Base-by-base conservation (phyloP, 2,329 filamentous ascomycete species). In the Exophiala sp. region DNA sequence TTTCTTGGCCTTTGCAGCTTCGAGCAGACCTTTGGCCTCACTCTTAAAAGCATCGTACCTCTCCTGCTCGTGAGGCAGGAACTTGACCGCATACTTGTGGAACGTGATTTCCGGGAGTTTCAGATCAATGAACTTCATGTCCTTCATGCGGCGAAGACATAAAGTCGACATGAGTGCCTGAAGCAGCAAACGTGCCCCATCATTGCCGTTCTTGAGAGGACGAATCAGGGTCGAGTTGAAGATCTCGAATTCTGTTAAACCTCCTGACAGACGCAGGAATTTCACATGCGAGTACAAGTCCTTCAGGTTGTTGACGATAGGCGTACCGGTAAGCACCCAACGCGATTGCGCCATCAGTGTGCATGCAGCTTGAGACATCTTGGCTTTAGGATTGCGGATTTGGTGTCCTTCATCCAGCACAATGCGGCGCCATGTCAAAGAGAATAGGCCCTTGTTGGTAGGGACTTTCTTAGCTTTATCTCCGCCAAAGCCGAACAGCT, bases 121-220 rank as follows among this genome's bases (percentile, higher is more conserved):
- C 16, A 95, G 75, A 61, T 95, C 89, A 48, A 96, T 81, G 65
- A 95, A 95, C 4, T 80, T 79, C 90, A 96, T 95, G 52, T 92
- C 86, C 68, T 96, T 96, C 69, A 85, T 87, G 35, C 91, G 83
- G 35, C 91, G 82, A 18, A 96, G 76, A 63, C 88, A 94, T 43
- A 95, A 80, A 14, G 87, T 84, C n/a, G 79, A 78, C 83, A 95
- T 91, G 41, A 95, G 77, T 4, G 83, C 79, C 65, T 92, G 87
- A 3, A 95, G 77, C 3, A 92, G 73, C 9, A 78, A 70, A 44
- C 83, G 84, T 10, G 84, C 86, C 33, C 77, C 73, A 1, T 72
- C 68, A 12, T 84, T 78, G 1, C 82, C 83, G 5, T 68, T 65
- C 48, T 78, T 79, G 7, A 95, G 76, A 3, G 87, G 87, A 29